Percentiles rank a stretch among this genome's conserved stretches.
These are phyloP conservation scores for Penicillium sp. DNA, from an alignment of 2,329 filamentous ascomycete genomes.

Conservation along the genomic window DNA sequence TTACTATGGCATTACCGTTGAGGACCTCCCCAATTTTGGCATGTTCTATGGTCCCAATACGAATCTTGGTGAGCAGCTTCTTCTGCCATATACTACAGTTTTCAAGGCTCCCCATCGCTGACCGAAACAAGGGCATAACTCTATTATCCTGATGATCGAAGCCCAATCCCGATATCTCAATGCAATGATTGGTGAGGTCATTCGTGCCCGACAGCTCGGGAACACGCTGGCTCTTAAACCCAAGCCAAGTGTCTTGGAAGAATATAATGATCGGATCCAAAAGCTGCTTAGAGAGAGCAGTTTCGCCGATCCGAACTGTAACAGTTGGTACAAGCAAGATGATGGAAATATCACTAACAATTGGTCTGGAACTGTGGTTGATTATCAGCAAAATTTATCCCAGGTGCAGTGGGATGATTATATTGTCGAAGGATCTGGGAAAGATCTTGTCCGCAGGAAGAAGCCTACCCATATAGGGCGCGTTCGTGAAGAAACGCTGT, in stretches of 20 bases:
- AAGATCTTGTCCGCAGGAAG: slow-evolving; percentile 26
- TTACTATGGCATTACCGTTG: slow-evolving; percentile 56
- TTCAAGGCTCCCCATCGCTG: not conserved
- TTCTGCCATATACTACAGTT: no score
- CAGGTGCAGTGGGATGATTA: slow-evolving; percentile 39
- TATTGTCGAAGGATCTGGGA: slow-evolving; percentile 29
- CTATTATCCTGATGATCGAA: slow-evolving; percentile 67
- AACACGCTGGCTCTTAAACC: slow-evolving; percentile 53
- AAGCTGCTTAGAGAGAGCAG: slow-evolving; percentile 45
- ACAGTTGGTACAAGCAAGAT: slow-evolving; percentile 61
- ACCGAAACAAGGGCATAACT: slow-evolving; percentile 52
- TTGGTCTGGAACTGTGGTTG: slow-evolving; percentile 58
- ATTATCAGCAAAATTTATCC: slow-evolving; percentile 55
- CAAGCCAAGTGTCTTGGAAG: slow-evolving; percentile 41
- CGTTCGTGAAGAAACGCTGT: slow-evolving; percentile 41
- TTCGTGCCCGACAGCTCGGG: slow-evolving; percentile 49
- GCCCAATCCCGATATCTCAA: slow-evolving; percentile 61
- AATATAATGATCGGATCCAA: slow-evolving; percentile 56
- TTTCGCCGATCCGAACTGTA: slow-evolving; percentile 61
- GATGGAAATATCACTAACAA: slow-evolving; percentile 62
- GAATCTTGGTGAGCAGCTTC: slow-evolving; percentile 42
- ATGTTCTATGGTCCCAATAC: slow-evolving; percentile 65
- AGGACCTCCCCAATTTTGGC: slow-evolving; percentile 59
- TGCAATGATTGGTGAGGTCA: slow-evolving; percentile 53
- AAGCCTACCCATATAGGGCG: slow-evolving; percentile 33